Evolutionary conservation across 2,329 filamentous ascomycete genomes (phyloP).

Genomic region (Bipolaris bicolor): DNA sequence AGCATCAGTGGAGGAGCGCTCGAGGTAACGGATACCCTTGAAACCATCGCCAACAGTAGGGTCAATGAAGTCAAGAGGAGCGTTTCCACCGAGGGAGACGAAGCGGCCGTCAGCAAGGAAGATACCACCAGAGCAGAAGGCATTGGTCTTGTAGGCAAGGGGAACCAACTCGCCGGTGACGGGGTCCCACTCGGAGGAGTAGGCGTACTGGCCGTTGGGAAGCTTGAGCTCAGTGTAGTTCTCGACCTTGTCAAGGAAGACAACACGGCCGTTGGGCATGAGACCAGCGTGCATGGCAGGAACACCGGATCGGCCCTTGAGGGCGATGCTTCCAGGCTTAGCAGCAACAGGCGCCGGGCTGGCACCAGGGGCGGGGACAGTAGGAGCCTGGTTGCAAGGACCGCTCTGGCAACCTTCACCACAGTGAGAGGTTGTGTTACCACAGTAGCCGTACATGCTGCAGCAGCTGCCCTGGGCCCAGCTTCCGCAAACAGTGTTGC

Average conservation of each 20-base stretch:
- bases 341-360: conserved; percentile 55
- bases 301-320: conserved; percentile 64
- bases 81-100: conserved; percentile 64
- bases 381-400: conserved; percentile 54
- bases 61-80: conserved; percentile 61
- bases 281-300: conserved; percentile 68
- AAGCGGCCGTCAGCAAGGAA: conserved; percentile 65
- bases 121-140: conserved; percentile 66
- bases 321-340: conserved; percentile 55
- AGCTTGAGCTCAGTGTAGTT: conserved; percentile 65
- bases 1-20: conserved; percentile 53
- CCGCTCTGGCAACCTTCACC: conserved; percentile 63
- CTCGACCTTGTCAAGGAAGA: conserved; percentile 69
- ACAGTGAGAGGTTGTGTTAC: conserved; percentile 58
- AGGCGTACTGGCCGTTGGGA: conserved; percentile 62
- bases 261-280: conserved; percentile 63
- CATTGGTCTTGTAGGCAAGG: conserved; percentile 63
- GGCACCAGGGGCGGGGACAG: conserved; percentile 49
- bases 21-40: conserved; percentile 62
- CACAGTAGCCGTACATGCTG: conserved; percentile 64
- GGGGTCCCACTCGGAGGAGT: conserved; percentile 66
- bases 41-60: conserved; percentile 66
- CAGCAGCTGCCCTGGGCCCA: conserved; percentile 62
- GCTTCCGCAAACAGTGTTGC: conserved; percentile 58
- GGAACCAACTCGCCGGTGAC: conserved; percentile 54